Conservation (phyloP, 768 basidiomycete genomes). For the Tephrocybe sp. region DNA sequence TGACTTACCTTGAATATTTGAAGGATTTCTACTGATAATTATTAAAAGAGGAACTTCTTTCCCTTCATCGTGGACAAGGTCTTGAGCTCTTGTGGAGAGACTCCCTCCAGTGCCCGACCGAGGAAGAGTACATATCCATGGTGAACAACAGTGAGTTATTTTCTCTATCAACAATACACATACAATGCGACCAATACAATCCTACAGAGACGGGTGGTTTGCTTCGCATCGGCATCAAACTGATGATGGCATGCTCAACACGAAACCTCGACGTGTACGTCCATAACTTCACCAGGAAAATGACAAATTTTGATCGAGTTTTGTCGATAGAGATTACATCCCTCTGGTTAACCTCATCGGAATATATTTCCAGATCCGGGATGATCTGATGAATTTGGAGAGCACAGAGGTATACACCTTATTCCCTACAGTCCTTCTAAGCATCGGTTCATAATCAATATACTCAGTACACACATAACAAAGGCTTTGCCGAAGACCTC, state of each 20-base stretch:
- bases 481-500: constrained; percentile 91
- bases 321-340: constrained; percentile 74
- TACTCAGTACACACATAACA: constrained; percentile 74
- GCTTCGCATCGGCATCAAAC: constrained; percentile 87
- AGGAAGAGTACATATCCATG: constrained; percentile 94
- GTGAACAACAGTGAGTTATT: constrained; percentile 82
- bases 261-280: constrained; percentile 59
- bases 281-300: neutral
- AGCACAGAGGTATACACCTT: constrained; percentile 64
- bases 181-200: neutral
- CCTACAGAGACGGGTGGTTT: constrained; percentile 88
- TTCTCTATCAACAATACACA: neutral
- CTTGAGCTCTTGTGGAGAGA: constrained; percentile 95
- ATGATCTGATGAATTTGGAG: constrained; percentile 95
- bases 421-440: no score
- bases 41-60: constrained; percentile 61
- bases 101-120: constrained; percentile 85
- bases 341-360: constrained; percentile 93
- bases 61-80: constrained; percentile 94
- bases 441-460: no score
- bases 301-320: neutral
- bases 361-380: constrained; percentile 95
- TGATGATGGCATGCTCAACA: constrained; percentile 92
- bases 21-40: neutral
- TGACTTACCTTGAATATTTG: neutral